Evolutionary conservation across 768 basidiomycete species (phyloP), one percentile per base, ranked within the genome.

Genomic region (Harrya chromipes): DNA sequence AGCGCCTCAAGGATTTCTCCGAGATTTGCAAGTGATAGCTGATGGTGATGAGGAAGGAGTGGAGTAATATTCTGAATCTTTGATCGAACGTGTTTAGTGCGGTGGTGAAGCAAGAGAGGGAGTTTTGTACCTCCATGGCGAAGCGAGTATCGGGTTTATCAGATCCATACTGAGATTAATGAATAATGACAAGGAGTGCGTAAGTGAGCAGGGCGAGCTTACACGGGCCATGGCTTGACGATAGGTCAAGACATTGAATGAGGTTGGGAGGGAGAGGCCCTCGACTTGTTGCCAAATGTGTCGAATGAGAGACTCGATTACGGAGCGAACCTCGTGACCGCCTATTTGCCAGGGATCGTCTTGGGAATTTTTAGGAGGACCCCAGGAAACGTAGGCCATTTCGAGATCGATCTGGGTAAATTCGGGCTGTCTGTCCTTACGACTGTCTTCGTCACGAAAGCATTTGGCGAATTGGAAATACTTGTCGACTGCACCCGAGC

Each of bases 331-430:
- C 74, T 97, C 83, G 21, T 65, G 66, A 16, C 91, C 94, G 20
- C 94, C 94, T 46, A 97, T 94, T 45, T 82, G 75, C 94, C 94
- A 97, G 10, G 54, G 50, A 49, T 78, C 69, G 29, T 49, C 34
- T 27, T 62, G 55, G 38, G 63, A 44, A 16, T 42, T 10, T 10
- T 17, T 9, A 14, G 50, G 47, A 4, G 61, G 56, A 42, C 85
- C 86, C 84, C 94, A 97, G 8, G 87, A 86, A 16, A 94, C 85
- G 70, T 88, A 97, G 2, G 88, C 92, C 89, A 97, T 94, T 71
- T 97, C 94, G 54, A 97, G 70, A 81, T 97, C 94, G 53, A 97
- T 76, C 71, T 97, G 94, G 19, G 94, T 97, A 70, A 97, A 97
- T 68, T 97, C 94, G 0, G 94, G 94, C 63, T 97, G 94, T 38